Percentiles rank a stretch among this genome's conserved stretches.
Evolutionary conservation across 2,329 filamentous ascomycete genomes (phyloP).

Genomic region (Biscogniauxia marginata): DNA sequence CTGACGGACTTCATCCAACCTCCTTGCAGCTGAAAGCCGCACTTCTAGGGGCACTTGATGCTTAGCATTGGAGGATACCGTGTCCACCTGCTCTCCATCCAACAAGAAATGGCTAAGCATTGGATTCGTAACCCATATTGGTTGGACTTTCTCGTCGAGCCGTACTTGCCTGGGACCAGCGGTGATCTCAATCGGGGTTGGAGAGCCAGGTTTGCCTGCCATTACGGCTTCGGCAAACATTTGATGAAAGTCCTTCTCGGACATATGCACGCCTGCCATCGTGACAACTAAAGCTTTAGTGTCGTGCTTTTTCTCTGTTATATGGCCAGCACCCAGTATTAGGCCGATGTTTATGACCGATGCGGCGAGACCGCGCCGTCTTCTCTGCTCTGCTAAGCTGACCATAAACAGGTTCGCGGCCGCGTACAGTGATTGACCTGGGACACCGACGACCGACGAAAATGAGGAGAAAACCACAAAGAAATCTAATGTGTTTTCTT

Average conservation of each 20-base stretch:
- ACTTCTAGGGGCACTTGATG: not conserved
- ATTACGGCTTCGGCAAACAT: constrained; percentile 6
- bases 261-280: not conserved
- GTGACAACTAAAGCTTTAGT: not conserved
- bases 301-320: not conserved
- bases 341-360: constrained; percentile 32
- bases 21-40: not conserved
- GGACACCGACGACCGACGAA: constrained; percentile 17
- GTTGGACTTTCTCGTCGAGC: not conserved
- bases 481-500: constrained; percentile 21
- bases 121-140: not conserved
- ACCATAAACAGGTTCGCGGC: constrained; percentile 41
- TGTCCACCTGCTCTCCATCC: not conserved
- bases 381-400: constrained; percentile 30
- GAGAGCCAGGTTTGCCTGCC: not conserved
- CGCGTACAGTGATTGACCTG: constrained; percentile 39
- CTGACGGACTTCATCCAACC: not conserved
- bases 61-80: not conserved
- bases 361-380: constrained; percentile 33
- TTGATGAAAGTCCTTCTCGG: constrained; percentile 4
- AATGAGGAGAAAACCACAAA: constrained; percentile 31
- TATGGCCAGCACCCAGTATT: constrained; percentile 1
- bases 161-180: not conserved
- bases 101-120: not conserved
- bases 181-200: not conserved